Conservation (phyloP, 805 yeast species). For the Brettanomyces nanus region DNA sequence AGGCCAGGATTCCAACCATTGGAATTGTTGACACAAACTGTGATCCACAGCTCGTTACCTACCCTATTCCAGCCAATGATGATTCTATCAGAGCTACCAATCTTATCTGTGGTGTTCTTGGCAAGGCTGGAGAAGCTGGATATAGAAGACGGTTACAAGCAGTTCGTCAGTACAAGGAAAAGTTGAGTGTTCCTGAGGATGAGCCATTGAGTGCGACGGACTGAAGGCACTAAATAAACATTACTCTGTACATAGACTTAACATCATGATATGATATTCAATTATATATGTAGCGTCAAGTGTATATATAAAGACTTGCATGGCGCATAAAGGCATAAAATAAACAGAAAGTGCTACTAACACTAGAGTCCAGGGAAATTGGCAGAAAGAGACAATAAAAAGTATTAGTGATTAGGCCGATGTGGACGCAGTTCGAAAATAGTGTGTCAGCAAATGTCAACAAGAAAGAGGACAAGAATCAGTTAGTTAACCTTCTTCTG, state of each 20-base stretch:
- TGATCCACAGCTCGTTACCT: slow-evolving; percentile 83
- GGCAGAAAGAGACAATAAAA: no score
- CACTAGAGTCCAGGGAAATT: no score
- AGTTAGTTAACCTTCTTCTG: background rate
- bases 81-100: slow-evolving; percentile 79
- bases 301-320: no score
- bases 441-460: no score
- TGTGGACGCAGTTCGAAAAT: no score
- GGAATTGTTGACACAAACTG: slow-evolving; percentile 92
- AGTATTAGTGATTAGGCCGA: no score
- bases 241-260: no score
- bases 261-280: no score
- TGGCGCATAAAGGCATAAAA: no score
- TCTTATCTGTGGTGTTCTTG: slow-evolving; percentile 72
- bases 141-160: slow-evolving; percentile 44
- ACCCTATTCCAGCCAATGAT: slow-evolving; percentile 95
- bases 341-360: no score
- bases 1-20: slow-evolving; percentile 80
- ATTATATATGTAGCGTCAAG: no score
- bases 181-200: slow-evolving; percentile 18
- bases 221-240: background rate
- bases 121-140: slow-evolving; percentile 81
- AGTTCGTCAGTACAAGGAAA: slow-evolving; percentile 25
- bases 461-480: background rate
- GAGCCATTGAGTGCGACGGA: slow-evolving; percentile 10